Evolutionary conservation across 495 filamentous ascomycete genomes (phyloP).

Genomic region (Penicillium robsamsonii): DNA sequence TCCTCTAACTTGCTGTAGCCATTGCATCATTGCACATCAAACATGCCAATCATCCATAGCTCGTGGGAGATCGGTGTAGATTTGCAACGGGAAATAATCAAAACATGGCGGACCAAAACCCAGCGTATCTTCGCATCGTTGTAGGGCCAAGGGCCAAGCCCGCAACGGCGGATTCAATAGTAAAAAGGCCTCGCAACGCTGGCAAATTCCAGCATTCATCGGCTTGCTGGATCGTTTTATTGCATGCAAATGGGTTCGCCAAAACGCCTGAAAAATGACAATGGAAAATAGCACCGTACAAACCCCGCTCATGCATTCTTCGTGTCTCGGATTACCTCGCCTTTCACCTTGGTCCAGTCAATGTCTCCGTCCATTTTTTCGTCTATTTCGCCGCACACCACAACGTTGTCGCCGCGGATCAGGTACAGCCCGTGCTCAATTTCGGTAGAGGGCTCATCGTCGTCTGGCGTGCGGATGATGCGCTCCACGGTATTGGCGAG

Average conservation of each 20-base stretch:
- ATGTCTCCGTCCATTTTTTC: constrained; percentile 84
- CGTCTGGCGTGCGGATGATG: constrained; percentile 79
- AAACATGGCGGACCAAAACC: constrained; percentile 2
- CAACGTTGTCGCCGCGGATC: constrained; percentile 92
- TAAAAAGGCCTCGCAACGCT: constrained; percentile 3
- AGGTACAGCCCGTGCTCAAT: constrained; percentile 86
- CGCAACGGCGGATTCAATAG: background rate
- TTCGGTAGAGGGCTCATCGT: constrained; percentile 75
- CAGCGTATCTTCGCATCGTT: background rate
- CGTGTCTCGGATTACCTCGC: constrained; percentile 76
- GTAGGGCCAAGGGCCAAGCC: constrained; percentile 3
- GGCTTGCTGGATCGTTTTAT: constrained; percentile 11
- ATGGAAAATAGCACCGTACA: constrained; percentile 10
- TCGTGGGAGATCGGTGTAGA: background rate
- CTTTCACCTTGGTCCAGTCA: constrained; percentile 86
- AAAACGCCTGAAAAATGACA: constrained; percentile 19
- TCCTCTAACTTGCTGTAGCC: background rate
- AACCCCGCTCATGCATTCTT: constrained; percentile 63
- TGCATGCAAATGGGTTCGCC: constrained; percentile 20
- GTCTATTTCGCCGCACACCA: constrained; percentile 84
- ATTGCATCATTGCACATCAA: constrained; percentile 12
- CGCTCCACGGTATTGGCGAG: constrained; percentile 82
- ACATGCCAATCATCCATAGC: background rate
- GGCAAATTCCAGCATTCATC: constrained; percentile 6
- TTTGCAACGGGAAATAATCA: background rate